Evolutionary conservation across 2,329 filamentous ascomycete species (phyloP).

Genomic region (Coniosporium tulheliwenetii): DNA sequence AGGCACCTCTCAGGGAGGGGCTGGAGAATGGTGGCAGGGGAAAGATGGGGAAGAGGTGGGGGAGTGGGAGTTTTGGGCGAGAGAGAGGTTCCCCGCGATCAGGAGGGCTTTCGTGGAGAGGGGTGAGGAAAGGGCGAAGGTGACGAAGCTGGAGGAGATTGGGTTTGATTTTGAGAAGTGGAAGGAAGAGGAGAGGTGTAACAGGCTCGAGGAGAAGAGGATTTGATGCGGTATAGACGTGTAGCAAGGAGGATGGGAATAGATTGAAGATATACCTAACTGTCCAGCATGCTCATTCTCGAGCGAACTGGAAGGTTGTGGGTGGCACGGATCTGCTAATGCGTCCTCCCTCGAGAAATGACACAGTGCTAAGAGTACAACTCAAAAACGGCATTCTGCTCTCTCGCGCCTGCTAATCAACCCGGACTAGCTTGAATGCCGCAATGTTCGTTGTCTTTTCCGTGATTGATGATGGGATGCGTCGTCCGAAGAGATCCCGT

Average conservation of each 20-base stretch:
- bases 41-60: conserved; percentile 59
- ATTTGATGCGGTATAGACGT: conserved; percentile 1
- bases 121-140: conserved; percentile 40
- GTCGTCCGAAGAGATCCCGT: too few species aligned
- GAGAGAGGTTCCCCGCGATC: conserved; percentile 51
- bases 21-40: conserved; percentile 33
- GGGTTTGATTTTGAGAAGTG: conserved; percentile 31
- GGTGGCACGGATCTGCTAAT: too few species aligned
- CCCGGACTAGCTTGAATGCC: too few species aligned
- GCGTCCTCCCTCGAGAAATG: too few species aligned
- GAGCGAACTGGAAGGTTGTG: background rate
- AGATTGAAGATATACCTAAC: background rate
- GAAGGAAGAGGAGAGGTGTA: conserved; percentile 9
- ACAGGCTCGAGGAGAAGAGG: conserved; percentile 2
- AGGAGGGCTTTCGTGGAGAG: conserved; percentile 54
- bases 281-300: too few species aligned
- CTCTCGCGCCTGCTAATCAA: too few species aligned
- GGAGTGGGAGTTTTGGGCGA: conserved; percentile 56
- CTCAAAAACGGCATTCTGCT: too few species aligned
- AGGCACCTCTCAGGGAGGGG: conserved; percentile 21
- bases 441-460: too few species aligned
- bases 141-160: conserved; percentile 53
- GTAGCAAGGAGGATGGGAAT: background rate
- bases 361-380: too few species aligned
- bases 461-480: too few species aligned